phyloP scores from a whole-genome alignment of 2,329 filamentous ascomycete genomes.

The Ceratocystiopsis minuta region DNA sequence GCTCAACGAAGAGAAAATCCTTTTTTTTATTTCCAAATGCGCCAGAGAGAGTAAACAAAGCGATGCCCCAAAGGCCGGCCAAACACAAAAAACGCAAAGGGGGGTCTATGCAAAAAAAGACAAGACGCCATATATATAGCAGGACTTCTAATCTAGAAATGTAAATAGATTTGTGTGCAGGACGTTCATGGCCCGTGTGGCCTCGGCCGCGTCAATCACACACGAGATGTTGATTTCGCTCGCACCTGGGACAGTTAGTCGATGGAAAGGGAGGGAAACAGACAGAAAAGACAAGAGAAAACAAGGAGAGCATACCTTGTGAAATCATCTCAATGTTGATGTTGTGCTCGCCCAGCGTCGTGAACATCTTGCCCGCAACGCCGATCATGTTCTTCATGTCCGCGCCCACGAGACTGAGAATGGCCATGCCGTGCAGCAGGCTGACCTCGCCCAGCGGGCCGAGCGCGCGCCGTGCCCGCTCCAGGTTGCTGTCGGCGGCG shows the following conservation, averaged over 20 bases:
- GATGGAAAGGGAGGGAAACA: conserved; percentile 1
- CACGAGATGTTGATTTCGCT: conserved; percentile 99
- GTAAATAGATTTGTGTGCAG: conserved; percentile 94
- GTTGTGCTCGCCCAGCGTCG: conserved; percentile 76
- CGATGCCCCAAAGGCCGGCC: too few species aligned
- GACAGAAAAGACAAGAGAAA: not conserved
- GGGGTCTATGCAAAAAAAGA: not conserved
- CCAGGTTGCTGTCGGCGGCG: conserved; percentile 31
- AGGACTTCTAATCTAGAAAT: conserved; percentile 51
- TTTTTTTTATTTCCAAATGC: not conserved
- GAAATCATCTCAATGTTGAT: conserved; percentile 99
- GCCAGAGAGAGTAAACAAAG: not conserved
- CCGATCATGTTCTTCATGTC: conserved; percentile 98
- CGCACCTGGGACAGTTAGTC: conserved; percentile 43
- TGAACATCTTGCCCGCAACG: conserved; percentile 87
- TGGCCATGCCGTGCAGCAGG: conserved; percentile 81
- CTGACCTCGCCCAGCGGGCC: conserved; percentile 76
- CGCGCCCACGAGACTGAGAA: conserved; percentile 81
- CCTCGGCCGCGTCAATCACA: conserved; percentile 82
- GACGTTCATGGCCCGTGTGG: conserved; percentile 85
- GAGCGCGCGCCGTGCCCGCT: conserved; percentile 36
- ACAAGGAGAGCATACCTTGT: conserved; percentile 46
- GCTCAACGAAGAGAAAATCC: too few species aligned
- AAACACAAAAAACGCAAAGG: not conserved
- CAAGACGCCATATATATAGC: not conserved